A percentile compares a stretch with the other conserved stretches of the same genome.
Conservation (phyloP, 148 eudicot species). For the Silene conica region DNA sequence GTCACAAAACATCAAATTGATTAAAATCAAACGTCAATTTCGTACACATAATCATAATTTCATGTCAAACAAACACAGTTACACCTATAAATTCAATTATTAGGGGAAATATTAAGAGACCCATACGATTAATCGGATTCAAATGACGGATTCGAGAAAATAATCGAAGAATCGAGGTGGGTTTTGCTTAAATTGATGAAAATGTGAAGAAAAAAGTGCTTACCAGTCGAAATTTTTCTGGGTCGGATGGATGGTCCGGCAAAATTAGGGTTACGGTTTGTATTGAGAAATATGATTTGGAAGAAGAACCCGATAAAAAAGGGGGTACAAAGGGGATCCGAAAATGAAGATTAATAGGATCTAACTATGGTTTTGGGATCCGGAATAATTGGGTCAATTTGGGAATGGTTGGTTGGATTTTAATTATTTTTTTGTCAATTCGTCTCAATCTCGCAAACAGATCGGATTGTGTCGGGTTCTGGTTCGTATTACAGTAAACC, state of each 20-base stretch:
- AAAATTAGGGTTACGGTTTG: slow-evolving; percentile 19
- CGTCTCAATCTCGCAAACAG: no score
- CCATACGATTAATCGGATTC: not conserved
- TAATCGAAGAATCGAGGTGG: not conserved
- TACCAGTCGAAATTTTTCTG: not conserved
- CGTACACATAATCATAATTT: not conserved
- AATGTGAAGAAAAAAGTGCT: no score
- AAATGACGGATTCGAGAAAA: not conserved
- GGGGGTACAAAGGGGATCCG: slow-evolving; percentile 2
- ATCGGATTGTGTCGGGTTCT: no score
- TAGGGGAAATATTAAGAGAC: not conserved
- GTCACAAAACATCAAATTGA: not conserved
- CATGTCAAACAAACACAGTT: not conserved
- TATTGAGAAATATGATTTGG: not conserved
- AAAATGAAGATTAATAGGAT: not conserved
- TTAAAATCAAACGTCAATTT: not conserved
- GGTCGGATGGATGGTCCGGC: slow-evolving; percentile 2
- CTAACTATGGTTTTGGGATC: no score
- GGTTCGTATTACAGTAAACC: no score
- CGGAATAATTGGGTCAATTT: no score
- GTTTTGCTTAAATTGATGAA: not conserved
- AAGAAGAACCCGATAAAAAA: not conserved
- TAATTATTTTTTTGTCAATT: no score
- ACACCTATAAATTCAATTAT: not conserved
- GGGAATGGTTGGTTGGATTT: no score